Base-by-base conservation (phyloP, 2,329 filamentous ascomycete genomes). In the Bipolaris victoriae region DNA sequence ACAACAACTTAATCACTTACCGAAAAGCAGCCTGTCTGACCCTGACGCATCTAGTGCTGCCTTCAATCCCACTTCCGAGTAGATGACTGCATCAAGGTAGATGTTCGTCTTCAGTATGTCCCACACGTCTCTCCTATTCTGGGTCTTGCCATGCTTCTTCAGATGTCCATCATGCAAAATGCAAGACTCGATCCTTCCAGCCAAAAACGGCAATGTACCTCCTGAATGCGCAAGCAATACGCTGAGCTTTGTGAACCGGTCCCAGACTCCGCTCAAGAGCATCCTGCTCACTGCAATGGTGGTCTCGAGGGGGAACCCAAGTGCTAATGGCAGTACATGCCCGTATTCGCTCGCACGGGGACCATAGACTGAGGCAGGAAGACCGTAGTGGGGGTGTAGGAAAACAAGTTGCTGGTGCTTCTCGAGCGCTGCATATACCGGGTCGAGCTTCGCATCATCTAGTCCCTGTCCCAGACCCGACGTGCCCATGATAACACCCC, bases 241-340 rank as follows among this genome's bases (percentile, higher is more conserved):
- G 20, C 86, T 82, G 60, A 97, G 77, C 7, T 81, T 79, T 0
- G 84, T 84, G 43, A 92, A 89, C 9, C 85, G 82, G 74, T 96
- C 92, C 75, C 95, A 97, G 0, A 96, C 90, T 0, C 91, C 90
- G 0, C 89, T 85, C n/a, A 97, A 80, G 52, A 92, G 88, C 91
- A 97, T 96, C 45, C 93, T 83, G 3, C 90, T 87, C 2, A 97
- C 88, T 0, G 92, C 91, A 66, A 97, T 94, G 1, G 93, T 97
- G 0, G 93, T 97, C 78, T 97, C 93, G 64, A 97, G 85, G 0
- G 93, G 92, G 72, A 97, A 97, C 0, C 93, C 93, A 3, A 97
- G 80, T 0, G 92, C 91, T 0, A 97, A 80, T 0, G 92, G 90
- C 2, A 97, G 82, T 0, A 97, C 92, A 73, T 97, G 93, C 0